Evolutionary conservation across 805 yeast species (phyloP), one percentile per base, ranked within the genome.

Genomic region (Suhomyces prunicola): DNA sequence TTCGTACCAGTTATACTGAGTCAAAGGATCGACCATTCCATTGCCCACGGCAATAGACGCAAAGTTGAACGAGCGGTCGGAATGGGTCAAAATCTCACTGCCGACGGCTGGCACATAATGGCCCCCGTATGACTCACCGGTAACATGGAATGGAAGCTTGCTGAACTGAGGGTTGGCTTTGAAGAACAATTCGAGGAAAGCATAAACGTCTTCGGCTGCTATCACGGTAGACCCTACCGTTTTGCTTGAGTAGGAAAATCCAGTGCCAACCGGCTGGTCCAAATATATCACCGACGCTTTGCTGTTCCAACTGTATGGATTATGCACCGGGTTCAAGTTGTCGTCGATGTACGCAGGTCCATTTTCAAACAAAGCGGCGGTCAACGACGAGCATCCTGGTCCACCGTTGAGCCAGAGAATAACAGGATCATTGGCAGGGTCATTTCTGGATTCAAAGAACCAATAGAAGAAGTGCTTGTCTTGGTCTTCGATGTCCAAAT

Each of bases 11-110:
- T 58, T 71, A 51, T 64, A 63, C 57, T 76, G 80, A 52, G 71
- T 67, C 54, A 70, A 64, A 3, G 78, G 65, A 56, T 76, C 80
- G 40, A 78, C 73, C 53, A 74, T 67, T 44, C 80, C 80, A 58
- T 76, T 76, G n/a, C 80, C 80, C 47, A 76, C 73, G 57, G 75
- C 61, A 10, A 75, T 72, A 3, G 78, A 73, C n/a, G 62, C 35
- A 54, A 73, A 66, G 39, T 71, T 71, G 47, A 60, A 59, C 22
- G 58, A 51, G 24, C 63, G 54, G 49, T 61, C 64, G 12, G 63
- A 59, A 41, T 57, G 57, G 49, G 54, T 57, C 45, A 60, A 48
- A 41, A 63, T 63, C 41, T 63, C 67, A 10, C 54, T 39, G 6
- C 61, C 65, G 47, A 63, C 54, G 17, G 57, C 50, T 5, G 67